phyloP scores from a whole-genome alignment of 805 yeast species.

The Starmerella lactis-condensi region DNA sequence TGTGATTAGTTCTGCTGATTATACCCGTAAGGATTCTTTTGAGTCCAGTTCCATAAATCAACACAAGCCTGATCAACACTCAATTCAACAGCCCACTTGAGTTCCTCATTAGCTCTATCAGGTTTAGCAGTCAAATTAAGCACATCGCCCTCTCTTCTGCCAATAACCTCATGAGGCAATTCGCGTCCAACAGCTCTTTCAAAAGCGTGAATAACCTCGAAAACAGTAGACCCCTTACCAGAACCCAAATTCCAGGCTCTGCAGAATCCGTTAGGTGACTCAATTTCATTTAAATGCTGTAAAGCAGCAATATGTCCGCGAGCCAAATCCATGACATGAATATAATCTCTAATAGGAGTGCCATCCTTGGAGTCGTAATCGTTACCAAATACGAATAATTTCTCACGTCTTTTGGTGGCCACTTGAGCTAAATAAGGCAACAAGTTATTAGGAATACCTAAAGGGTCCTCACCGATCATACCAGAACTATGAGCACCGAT shows the following conservation, averaged over 20 bases:
- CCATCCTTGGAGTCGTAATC: slow-evolving; percentile 60
- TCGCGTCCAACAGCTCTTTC: slow-evolving; percentile 43
- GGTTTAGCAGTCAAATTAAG: slow-evolving; percentile 56
- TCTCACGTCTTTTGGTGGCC: slow-evolving; percentile 51
- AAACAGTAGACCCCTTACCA: slow-evolving; percentile 62
- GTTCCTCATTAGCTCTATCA: slow-evolving; percentile 44
- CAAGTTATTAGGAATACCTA: slow-evolving; percentile 58
- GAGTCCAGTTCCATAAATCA: slow-evolving; percentile 67
- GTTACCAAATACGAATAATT: slow-evolving; percentile 49
- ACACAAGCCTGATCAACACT: slow-evolving; percentile 44
- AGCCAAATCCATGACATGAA: slow-evolving; percentile 66
- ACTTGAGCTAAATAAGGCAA: slow-evolving; percentile 63
- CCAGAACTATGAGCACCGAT: slow-evolving; percentile 79
- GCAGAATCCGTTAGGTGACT: slow-evolving; percentile 29
- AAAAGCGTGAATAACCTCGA: slow-evolving; percentile 51
- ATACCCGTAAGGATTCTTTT: slow-evolving; percentile 48
- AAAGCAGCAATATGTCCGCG: slow-evolving; percentile 60
- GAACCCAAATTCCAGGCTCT: slow-evolving; percentile 75
- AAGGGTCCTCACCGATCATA: slow-evolving; percentile 61
- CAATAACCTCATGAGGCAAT: slow-evolving; percentile 46
- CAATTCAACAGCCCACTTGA: slow-evolving; percentile 42
- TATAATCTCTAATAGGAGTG: slow-evolving; percentile 65
- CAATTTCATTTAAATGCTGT: slow-evolving; percentile 19
- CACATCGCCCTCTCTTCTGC: slow-evolving; percentile 61
- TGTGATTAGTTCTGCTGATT: neutral